Conservation (phyloP, 2,329 filamentous ascomycete species). For the Neonectria coccinea region DNA sequence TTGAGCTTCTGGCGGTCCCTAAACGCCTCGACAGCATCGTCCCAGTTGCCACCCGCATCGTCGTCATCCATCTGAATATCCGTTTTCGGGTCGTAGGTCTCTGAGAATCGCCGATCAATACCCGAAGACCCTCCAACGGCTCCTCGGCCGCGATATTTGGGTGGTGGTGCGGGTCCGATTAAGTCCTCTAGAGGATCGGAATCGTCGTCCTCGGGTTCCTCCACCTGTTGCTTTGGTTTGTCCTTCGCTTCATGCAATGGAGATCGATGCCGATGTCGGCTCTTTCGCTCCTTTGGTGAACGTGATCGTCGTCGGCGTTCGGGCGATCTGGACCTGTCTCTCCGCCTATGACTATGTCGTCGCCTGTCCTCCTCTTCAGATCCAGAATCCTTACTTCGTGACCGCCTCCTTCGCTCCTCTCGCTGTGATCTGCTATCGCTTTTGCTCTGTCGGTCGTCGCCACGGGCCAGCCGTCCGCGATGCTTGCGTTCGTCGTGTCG, state of each 20-base stretch:
- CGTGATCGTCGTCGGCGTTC: conserved; percentile 45
- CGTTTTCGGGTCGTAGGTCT: conserved; percentile 68
- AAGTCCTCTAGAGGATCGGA: conserved; percentile 82
- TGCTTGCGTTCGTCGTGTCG: conserved; percentile 35
- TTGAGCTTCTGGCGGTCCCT: conserved; percentile 85
- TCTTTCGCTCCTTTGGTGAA: conserved; percentile 48
- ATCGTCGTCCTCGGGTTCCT: conserved; percentile 35
- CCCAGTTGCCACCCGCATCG: conserved; percentile 76
- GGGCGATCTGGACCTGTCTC: conserved; percentile 45
- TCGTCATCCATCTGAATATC: conserved; percentile 65
- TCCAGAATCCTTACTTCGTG: conserved; percentile 31
- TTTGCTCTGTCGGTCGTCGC: conserved; percentile 34
- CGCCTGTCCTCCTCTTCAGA: conserved; percentile 31
- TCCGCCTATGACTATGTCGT: conserved; percentile 34
- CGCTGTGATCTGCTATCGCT: conserved; percentile 32
- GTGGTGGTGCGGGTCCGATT: conserved; percentile 77
- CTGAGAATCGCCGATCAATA: conserved; percentile 85
- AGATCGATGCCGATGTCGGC: conserved; percentile 51
- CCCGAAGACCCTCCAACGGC: conserved; percentile 69
- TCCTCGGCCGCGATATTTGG: conserved; percentile 74
- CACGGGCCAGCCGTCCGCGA: conserved; percentile 43
- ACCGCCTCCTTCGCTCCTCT: conserved; percentile 36
- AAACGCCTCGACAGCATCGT: conserved; percentile 80
- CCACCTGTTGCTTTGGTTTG: conserved; percentile 30
- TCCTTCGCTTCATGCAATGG: conserved; percentile 30